Evolutionary conservation across 495 filamentous ascomycete species (phyloP).

Genomic region (Penicillium argentinense): DNA sequence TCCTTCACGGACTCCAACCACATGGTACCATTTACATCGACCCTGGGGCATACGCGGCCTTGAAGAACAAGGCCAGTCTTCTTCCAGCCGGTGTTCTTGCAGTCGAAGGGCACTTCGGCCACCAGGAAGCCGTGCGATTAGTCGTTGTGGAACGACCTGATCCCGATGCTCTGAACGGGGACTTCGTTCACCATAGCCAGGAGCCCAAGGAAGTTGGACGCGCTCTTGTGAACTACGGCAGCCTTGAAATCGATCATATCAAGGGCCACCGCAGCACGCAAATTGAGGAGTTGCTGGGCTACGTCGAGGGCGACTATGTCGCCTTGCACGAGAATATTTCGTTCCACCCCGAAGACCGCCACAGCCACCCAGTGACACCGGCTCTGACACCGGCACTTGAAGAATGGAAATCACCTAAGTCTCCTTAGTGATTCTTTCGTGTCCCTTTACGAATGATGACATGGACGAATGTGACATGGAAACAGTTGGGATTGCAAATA

Average conservation of each 20-base stretch:
- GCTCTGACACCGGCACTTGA: conserved; percentile 40
- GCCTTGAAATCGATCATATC: conserved; percentile 76
- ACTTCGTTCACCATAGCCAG: conserved; percentile 42
- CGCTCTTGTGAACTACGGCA: conserved; percentile 92
- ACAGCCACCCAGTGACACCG: conserved; percentile 28
- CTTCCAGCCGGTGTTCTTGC: conserved; percentile 88
- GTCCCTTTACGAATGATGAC: conserved; percentile 5
- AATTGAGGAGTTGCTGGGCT: conserved; percentile 77
- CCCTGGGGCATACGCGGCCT: conserved; percentile 75
- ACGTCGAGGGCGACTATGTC: conserved; percentile 93
- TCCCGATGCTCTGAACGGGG: conserved; percentile 39
- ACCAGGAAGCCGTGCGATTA: conserved; percentile 87
- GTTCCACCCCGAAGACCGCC: conserved; percentile 43
- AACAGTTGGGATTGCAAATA: conserved; percentile 5
- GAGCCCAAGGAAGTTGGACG: conserved; percentile 78
- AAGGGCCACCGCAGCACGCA: conserved; percentile 80
- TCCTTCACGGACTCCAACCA: conserved; percentile 89
- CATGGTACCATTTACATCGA: conserved; percentile 94
- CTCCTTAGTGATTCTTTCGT: neutral
- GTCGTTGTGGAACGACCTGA: conserved; percentile 65
- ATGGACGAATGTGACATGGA: neutral
- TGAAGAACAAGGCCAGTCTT: conserved; percentile 80
- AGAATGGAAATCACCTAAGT: conserved; percentile 19
- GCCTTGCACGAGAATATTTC: conserved; percentile 86
- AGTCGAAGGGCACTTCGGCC: conserved; percentile 81